Conservation (phyloP, 352 stramenopile genomes). For the Blastocystis sp. region DNA sequence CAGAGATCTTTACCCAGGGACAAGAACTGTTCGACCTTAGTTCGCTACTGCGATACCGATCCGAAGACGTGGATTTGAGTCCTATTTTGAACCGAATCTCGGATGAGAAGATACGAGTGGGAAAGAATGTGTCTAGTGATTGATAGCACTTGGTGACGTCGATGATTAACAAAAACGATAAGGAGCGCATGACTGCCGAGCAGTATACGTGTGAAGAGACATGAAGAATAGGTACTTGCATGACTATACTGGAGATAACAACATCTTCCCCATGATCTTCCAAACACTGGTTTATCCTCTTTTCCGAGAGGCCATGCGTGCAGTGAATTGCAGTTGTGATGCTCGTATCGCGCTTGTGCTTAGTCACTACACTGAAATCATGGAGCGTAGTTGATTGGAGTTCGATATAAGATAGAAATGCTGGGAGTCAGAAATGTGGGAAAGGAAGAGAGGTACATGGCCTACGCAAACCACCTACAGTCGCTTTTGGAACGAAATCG, state of each 20-base stretch:
- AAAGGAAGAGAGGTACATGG: background rate
- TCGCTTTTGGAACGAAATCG: background rate
- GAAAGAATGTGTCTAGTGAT: background rate
- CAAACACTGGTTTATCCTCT: constrained; percentile 47
- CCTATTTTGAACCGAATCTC: constrained; percentile 32
- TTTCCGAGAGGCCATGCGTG: constrained; percentile 33
- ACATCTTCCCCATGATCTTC: constrained; percentile 54
- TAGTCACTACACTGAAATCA: constrained; percentile 25
- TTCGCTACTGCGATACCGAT: constrained; percentile 72
- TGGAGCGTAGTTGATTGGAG: background rate
- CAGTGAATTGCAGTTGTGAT: constrained; percentile 44
- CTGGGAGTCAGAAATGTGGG: constrained; percentile 21
- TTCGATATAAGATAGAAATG: background rate
- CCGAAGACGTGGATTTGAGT: background rate
- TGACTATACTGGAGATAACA: background rate
- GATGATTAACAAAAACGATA: constrained; percentile 58
- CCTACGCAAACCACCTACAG: background rate
- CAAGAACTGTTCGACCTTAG: constrained; percentile 64
- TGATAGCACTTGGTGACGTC: background rate
- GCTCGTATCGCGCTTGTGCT: constrained; percentile 42
- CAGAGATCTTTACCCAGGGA: constrained; percentile 71
- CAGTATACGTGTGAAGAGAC: background rate
- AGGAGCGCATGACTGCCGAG: constrained; percentile 45
- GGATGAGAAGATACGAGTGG: background rate
- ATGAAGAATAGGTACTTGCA: constrained; percentile 31